Base-by-base conservation (phyloP, 2,329 filamentous ascomycete genomes). In the Monosporascus sp. region DNA sequence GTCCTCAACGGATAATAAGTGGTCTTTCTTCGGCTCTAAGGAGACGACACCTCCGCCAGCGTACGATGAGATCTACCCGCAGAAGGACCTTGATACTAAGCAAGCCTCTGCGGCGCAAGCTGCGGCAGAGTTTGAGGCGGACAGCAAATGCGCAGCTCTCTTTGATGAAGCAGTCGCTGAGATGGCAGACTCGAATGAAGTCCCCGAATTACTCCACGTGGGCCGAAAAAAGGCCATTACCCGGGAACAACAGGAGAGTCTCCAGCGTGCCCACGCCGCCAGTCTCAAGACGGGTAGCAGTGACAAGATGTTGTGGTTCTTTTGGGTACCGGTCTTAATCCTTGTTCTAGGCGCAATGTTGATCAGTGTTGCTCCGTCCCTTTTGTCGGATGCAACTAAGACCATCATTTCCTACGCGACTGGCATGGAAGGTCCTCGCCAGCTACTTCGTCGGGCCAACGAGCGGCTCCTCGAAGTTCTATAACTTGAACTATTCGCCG, bases 31-130 rank as follows among this genome's bases (percentile, higher is more conserved):
- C 50, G 60, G 64, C 28, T 74, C 71, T 20, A 72, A 72, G 40
- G 70, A 81, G 9, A 22, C 43, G 6, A 73, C 77, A 4, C 76
- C 81, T 35, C 88, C 88, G 8, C 89, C 89, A 9, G 82, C 89
- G 0, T 94, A 94, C 59, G 85, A 91, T 51, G 89, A 92, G 48
- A 81, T 94, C 28, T 94, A 85, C 67, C 89, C 88, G 2, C 72
- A 74, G 41, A 70, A 75, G 51, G 74, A 77, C 45, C 58, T 77
- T 17, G 80, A 85, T 52, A 72, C 70, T 24, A 86, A 87, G 68
- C 77, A 81, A 61, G 72, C 77, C 18, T 80, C 81, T n/a, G 81
- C 80, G 1, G 75, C 77, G 8, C 75, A 75, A 51, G 84, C 84
- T 3, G 79, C 79, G 1, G 78, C 76, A 15, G 84, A 87, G 28